phyloP scores from a whole-genome alignment of 441 rosid species.

The Bruguiera hainesii region DNA sequence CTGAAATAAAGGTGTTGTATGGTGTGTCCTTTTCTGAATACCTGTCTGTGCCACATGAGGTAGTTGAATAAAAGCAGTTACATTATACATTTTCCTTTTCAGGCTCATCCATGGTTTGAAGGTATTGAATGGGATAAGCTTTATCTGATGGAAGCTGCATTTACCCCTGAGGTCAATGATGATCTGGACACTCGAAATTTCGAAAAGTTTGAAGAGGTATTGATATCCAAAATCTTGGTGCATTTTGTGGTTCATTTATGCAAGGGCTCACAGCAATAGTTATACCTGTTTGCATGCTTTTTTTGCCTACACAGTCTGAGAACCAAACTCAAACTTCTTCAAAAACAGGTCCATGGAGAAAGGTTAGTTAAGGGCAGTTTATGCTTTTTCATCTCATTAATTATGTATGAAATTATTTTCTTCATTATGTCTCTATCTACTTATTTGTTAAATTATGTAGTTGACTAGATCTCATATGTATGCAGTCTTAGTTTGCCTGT shows the following conservation, averaged over 20 bases:
- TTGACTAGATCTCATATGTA: too few relatives aligned
- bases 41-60: slow-evolving; percentile 6
- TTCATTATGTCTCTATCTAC: not conserved
- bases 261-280: not conserved
- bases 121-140: slow-evolving; percentile 71
- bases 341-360: slow-evolving; percentile 89
- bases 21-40: slow-evolving; percentile 29
- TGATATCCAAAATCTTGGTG: slow-evolving; percentile 7
- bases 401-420: not conserved
- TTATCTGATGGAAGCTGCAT: slow-evolving; percentile 75
- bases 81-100: slow-evolving; percentile 20
- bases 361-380: slow-evolving; percentile 35
- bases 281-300: slow-evolving; percentile 17
- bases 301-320: slow-evolving; percentile 38
- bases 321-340: slow-evolving; percentile 47
- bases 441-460: not conserved
- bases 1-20: slow-evolving; percentile 69
- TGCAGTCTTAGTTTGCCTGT: too few relatives aligned
- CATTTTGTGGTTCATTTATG: not conserved
- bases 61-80: slow-evolving; percentile 9
- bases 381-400: not conserved
- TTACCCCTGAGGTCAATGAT: slow-evolving; percentile 77
- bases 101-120: slow-evolving; percentile 76
- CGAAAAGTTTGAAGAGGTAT: slow-evolving; percentile 86
- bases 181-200: slow-evolving; percentile 85